Evolutionary conservation across 169 alveolate genomes (phyloP), one percentile per base, ranked within the genome.

Genomic region (Haemoproteus tartakovskyi): DNA sequence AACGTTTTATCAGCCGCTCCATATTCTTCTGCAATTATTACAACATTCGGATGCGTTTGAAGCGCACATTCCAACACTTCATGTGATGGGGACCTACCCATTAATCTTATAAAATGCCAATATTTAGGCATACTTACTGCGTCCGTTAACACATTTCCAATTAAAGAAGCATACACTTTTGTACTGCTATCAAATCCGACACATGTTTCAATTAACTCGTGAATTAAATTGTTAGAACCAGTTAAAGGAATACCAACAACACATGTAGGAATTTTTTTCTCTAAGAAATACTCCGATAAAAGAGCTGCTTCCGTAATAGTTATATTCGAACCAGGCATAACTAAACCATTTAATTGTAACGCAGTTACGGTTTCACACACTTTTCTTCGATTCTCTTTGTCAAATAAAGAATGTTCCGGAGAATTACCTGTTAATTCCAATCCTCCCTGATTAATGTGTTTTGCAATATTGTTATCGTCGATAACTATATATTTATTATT

Each of bases 121-220:
- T 97, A 97, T 86, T 97, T 97, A 8, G 97, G 98, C 93, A 97
- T 97, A 21, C 98, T 92, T 1, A 97, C 98, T 16, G 99, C 97
- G 85, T 97, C 99, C 51, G 98, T 96, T 59, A 96, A 92, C 22
- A 96, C 98, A 89, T 97, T 97, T 63, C 99, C 99, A 16, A 97
- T 95, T 62, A 97, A 88, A 24, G 98, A 91, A 47, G 99, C 97
- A 81, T 97, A 96, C 6, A 93, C 86, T 87, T 95, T 96, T 3
- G 98, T 94, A 60, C 98, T 97, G 52, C 99, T 89, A 85, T 97
- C 99, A 85, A 96, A 97, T 9, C 99, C 99, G 29, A 97, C 95
- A 38, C 98, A 90, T 11, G 98, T 90, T 86, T 96, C 97, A 30
- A 95, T 90, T 62, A 92, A 78, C 40, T 87, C 91, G 78, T 94